These are phyloP conservation scores for Acorus calamus DNA, from an alignment of 106 monocot genomes.

Conservation along the genomic window DNA sequence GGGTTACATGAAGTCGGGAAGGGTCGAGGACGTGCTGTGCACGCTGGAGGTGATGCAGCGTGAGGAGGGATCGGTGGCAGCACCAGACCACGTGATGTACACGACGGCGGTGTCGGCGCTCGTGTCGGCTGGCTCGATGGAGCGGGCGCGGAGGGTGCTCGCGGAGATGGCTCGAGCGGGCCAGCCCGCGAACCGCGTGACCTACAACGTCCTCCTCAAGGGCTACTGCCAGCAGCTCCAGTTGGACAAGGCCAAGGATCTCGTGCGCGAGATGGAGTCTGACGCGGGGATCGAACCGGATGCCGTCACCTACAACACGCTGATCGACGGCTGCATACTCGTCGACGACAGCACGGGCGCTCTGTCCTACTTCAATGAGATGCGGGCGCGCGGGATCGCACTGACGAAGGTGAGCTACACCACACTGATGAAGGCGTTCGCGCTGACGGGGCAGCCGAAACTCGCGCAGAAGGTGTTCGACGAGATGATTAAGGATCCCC, in stretches of 20 bases:
- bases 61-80: slow-evolving; percentile 46
- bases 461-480: slow-evolving; percentile 86
- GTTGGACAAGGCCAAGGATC: slow-evolving; percentile 58
- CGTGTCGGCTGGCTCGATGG: slow-evolving; percentile 46
- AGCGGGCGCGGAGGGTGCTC: slow-evolving; percentile 46
- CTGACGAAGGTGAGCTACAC: slow-evolving; percentile 88
- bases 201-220: slow-evolving; percentile 88
- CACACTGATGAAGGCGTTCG: slow-evolving; percentile 92
- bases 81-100: slow-evolving; percentile 80
- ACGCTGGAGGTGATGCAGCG: slow-evolving; percentile 63
- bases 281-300: slow-evolving; percentile 44
- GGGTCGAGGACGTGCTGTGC: slow-evolving; percentile 61
- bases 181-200: slow-evolving; percentile 53
- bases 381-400: slow-evolving; percentile 70
- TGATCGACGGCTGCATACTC: slow-evolving; percentile 81
- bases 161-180: slow-evolving; percentile 45
- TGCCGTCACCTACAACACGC: slow-evolving; percentile 70
- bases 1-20: slow-evolving; percentile 76
- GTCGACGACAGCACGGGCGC: slow-evolving; percentile 71
- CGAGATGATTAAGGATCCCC: slow-evolving; percentile 66
- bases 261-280: slow-evolving; percentile 41
- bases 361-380: slow-evolving; percentile 77
- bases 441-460: slow-evolving; percentile 62
- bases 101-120: slow-evolving; percentile 71
- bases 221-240: slow-evolving; percentile 83